These are phyloP conservation scores for Steccherinum ochraceum DNA, from an alignment of 768 basidiomycete species.

Conservation along the genomic window DNA sequence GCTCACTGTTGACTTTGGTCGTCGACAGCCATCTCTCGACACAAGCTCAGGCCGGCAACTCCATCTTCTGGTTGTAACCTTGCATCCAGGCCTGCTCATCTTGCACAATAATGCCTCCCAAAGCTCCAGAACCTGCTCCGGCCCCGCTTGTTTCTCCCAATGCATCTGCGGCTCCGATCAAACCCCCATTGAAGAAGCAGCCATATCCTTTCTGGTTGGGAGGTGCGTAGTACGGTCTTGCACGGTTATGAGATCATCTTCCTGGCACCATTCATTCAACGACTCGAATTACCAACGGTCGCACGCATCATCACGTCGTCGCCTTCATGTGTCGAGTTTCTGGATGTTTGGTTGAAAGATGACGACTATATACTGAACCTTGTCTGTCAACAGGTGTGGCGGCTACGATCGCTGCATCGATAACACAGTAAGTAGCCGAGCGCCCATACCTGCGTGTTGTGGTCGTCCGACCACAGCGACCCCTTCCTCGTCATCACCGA, in stretches of 20 bases:
- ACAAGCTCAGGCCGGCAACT: too few species aligned
- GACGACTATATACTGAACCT: neutral
- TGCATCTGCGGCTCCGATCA: neutral
- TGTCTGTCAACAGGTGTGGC: conserved; percentile 45
- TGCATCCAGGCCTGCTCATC: too few species aligned
- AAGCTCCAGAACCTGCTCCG: neutral
- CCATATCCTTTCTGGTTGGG: conserved; percentile 87
- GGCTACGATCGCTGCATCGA: conserved; percentile 82
- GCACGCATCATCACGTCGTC: neutral
- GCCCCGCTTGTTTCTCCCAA: neutral
- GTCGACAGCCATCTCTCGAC: too few species aligned
- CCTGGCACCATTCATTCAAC: neutral
- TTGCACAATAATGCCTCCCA: neutral
- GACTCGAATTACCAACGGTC: neutral
- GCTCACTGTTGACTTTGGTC: too few species aligned
- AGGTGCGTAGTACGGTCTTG: conserved; percentile 34
- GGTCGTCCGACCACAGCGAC: neutral
- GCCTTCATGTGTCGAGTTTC: neutral
- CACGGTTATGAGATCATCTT: neutral
- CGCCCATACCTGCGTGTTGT: neutral
- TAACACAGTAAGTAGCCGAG: conserved; percentile 60
- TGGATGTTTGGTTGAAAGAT: neutral
- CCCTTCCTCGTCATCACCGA: neutral
- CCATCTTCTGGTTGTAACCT: too few species aligned
- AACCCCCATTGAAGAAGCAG: conserved; percentile 38